These are phyloP conservation scores for Macaranga tanarius DNA, from an alignment of 441 rosid genomes.

Conservation along the genomic window DNA sequence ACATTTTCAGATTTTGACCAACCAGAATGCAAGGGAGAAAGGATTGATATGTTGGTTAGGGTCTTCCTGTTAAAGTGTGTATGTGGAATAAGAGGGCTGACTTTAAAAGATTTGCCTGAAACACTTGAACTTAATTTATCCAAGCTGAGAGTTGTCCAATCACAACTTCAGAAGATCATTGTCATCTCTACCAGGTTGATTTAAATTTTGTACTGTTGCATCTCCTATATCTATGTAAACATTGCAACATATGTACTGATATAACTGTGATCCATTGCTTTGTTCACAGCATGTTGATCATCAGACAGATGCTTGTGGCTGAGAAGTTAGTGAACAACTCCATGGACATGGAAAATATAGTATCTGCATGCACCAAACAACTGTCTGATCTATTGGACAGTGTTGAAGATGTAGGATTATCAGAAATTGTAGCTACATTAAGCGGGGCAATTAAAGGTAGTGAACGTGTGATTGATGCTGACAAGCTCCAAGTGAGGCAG, in stretches of 20 bases:
- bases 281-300: slow-evolving; percentile 59
- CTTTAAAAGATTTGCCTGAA: slow-evolving; percentile 59
- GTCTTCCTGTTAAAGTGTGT: slow-evolving; percentile 66
- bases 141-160: slow-evolving; percentile 63
- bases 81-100: slow-evolving; percentile 51
- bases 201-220: not conserved
- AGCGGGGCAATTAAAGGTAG: slow-evolving; percentile 34
- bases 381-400: slow-evolving; percentile 47
- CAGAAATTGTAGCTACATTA: slow-evolving; percentile 47
- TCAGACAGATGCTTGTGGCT: slow-evolving; percentile 54
- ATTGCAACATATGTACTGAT: not conserved
- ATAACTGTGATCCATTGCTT: not conserved
- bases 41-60: slow-evolving; percentile 53
- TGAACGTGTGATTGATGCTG: slow-evolving; percentile 27
- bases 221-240: not conserved
- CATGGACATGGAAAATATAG: slow-evolving; percentile 48
- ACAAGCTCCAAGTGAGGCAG: slow-evolving; percentile 44
- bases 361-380: slow-evolving; percentile 38
- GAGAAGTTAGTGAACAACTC: slow-evolving; percentile 43
- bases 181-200: slow-evolving; percentile 65
- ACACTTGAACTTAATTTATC: slow-evolving; percentile 57
- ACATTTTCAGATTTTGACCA: slow-evolving; percentile 34
- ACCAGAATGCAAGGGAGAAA: slow-evolving; percentile 64
- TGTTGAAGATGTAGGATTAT: slow-evolving; percentile 45
- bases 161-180: slow-evolving; percentile 69